Percentiles rank a stretch among this genome's conserved stretches.
phyloP scores from a whole-genome alignment of 768 basidiomycete species.

The Tricholoma hemisulphureum region DNA sequence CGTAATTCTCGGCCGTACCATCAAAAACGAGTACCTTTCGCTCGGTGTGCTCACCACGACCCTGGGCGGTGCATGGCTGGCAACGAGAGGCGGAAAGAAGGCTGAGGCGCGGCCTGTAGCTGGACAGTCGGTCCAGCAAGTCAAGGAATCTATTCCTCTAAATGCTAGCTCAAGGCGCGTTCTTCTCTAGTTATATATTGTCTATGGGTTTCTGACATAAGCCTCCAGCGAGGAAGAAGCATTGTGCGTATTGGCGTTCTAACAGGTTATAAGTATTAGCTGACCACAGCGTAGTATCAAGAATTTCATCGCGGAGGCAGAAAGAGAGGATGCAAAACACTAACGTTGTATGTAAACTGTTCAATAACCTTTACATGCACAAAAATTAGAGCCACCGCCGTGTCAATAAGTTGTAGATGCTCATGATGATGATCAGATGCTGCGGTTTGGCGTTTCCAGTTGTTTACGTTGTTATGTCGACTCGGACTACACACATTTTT shows the following conservation, averaged over 20 bases:
- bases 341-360: conserved; percentile 24
- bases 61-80: conserved; percentile 52
- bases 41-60: conserved; percentile 61
- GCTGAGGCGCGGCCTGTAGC: conserved; percentile 42
- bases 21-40: conserved; percentile 80
- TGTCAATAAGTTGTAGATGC: no score
- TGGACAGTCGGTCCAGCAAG: conserved; percentile 49
- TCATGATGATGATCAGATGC: no score
- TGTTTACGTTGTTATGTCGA: no score
- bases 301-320: conserved; percentile 79
- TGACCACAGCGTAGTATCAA: conserved; percentile 61
- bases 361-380: neutral
- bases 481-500: neutral
- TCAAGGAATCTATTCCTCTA: conserved; percentile 62
- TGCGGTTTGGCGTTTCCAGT: no score
- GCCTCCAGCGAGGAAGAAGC: conserved; percentile 73
- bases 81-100: conserved; percentile 59
- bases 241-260: conserved; percentile 56
- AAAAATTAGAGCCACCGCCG: neutral
- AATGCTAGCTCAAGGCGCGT: conserved; percentile 70
- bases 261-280: conserved; percentile 9
- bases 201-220: neutral
- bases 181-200: neutral
- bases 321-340: conserved; percentile 65
- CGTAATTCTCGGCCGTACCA: conserved; percentile 72